Base-by-base conservation (phyloP, 2,329 filamentous ascomycete genomes). In the Fusarium continuum region DNA sequence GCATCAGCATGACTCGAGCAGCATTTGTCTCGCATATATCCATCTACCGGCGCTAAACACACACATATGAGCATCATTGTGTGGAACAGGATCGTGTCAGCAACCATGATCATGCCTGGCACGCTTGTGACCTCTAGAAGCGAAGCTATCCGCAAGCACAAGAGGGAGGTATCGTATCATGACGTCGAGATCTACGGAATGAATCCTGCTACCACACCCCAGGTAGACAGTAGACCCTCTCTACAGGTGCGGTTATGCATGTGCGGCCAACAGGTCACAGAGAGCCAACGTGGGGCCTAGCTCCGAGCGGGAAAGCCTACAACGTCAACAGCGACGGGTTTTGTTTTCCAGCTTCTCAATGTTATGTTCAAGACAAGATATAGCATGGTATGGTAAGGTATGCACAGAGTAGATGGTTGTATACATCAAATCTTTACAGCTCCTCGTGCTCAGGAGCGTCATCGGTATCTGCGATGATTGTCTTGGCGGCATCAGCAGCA, bases 361-460 rank as follows among this genome's bases (percentile, higher is more conserved):
- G 43, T 16, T 38, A 54, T 34, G 41, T 35, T 35, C 48, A 57
- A 36, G 47, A 40, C 17, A 46, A 46, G 32, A 19, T 53, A 31
- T 38, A 32, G 8, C 26, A 53, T 62, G 45, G 32, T 23, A 45
- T 52, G 34, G 22, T 53, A 47, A 19, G 16, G 16, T 50, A 56
- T 68, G 48, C 28, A 54, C 35, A 53, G 32, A 25, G 39, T 61
- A 31, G 40, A 50, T 48, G 23, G 22, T 68, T 39, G 32, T 54
- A 29, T 44, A 44, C 34, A 54, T 53, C 17, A 35, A 23, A 20
- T 45, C 45, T 45, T 73, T 77, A 88, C 67, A 88, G 80, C 76
- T 88, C 86, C 70, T 86, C 84, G 77, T 88, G 85, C 70, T 83
- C 84, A 72, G 85, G 80, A 55, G 70, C 69, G 62, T 84, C 83